Conservation (phyloP, 108 stramenopile genomes). For the Discostella stelligeroides region DNA sequence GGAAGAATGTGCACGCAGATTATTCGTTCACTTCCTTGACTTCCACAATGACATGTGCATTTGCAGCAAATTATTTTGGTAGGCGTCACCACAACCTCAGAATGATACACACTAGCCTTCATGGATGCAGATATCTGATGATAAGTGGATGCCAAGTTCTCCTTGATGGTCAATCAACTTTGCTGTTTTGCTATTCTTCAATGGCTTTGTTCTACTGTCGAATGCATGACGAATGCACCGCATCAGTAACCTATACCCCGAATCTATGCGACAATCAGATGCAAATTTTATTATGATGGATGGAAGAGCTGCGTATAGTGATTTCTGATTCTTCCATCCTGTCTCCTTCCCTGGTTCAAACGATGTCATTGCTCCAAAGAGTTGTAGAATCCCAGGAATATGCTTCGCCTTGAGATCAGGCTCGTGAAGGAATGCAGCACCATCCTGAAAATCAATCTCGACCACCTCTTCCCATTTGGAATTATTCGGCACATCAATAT, state of each 20-base stretch:
- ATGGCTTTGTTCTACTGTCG: constrained; percentile 11
- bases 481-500: too few species aligned
- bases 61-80: constrained; percentile 24
- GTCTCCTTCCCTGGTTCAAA: not conserved
- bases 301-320: constrained; percentile 13
- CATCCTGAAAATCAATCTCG: too few species aligned
- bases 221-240: constrained; percentile 15
- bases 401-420: too few species aligned
- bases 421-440: too few species aligned
- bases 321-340: constrained; percentile 5
- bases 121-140: constrained; percentile 10
- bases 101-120: constrained; percentile 14
- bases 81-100: constrained; percentile 5
- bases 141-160: constrained; percentile 13
- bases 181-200: constrained; percentile 11
- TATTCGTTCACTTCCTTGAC: too few species aligned
- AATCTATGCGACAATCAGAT: constrained; percentile 10
- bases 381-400: too few species aligned
- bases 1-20: constrained; percentile 14
- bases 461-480: too few species aligned
- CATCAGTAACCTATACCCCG: constrained; percentile 17
- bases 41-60: constrained; percentile 36
- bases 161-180: constrained; percentile 9
- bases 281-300: constrained; percentile 17
- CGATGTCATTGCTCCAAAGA: not conserved